Percentiles rank a stretch among this genome's conserved stretches.
Conservation (phyloP, 2,329 filamentous ascomycete species). For the Sarocladium brachiariae region DNA sequence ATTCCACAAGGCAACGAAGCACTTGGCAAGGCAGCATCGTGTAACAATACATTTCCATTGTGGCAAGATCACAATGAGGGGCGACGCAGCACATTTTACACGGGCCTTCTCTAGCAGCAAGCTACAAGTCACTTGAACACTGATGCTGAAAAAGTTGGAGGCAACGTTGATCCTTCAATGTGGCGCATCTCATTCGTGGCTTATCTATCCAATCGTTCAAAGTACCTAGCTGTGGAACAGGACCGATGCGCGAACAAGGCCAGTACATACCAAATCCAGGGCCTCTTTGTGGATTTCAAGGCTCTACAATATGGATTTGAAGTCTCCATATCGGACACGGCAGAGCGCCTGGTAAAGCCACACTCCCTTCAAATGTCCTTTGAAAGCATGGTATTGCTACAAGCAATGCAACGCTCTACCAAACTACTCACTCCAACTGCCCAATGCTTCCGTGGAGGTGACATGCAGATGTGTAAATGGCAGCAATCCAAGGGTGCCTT, state of each 20-base stretch:
- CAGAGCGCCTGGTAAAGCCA: not conserved
- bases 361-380: not conserved
- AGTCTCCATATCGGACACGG: not conserved
- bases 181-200: conserved; percentile 4
- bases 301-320: not conserved
- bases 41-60: not conserved
- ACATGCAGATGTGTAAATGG: not conserved
- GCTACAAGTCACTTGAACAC: not conserved
- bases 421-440: not conserved
- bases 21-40: not conserved
- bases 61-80: not conserved
- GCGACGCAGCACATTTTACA: not conserved
- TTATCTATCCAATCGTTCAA: not conserved
- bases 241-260: too few species aligned
- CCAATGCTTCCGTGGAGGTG: not conserved
- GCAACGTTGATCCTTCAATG: conserved; percentile 3
- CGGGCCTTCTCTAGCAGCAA: not conserved
- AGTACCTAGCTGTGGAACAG: too few species aligned
- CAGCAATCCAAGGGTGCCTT: not conserved
- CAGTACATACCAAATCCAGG: too few species aligned
- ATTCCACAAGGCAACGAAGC: not conserved
- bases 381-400: not conserved
- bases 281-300: not conserved
- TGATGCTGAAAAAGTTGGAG: not conserved
- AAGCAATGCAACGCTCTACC: not conserved